Evolutionary conservation across 306 rosid genomes (phyloP), one percentile per base, ranked within the genome.

Genomic region (Carpinus fangiana): DNA sequence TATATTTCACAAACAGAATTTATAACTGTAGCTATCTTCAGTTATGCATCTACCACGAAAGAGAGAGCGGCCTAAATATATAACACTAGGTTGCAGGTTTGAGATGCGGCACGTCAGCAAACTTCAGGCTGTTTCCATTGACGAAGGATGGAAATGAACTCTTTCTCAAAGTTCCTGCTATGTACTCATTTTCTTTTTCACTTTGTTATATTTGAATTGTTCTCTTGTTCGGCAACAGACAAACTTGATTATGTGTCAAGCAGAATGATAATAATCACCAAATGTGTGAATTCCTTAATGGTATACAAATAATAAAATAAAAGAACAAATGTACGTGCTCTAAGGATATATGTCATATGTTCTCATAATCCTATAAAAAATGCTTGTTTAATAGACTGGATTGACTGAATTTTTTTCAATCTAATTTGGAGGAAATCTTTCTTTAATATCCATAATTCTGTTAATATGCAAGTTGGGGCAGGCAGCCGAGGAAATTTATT

Each of bases 11-110:
- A 54, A 46, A 60, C 28, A 70, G 54, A 62, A 70, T 65, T 64
- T 34, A n/a, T 56, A 4, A 8, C 51, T 54, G 72, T 50, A 76
- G 72, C 38, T 23, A 5, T 75, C 70, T 79, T 55, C 75, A 84
- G 50, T 28, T 60, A 74, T 26, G 17, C 77, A 23, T 66, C 68
- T 46, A 52, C 17, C 38, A 12, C 16, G 75, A 72, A 78, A 36
- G 10, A 12, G 54, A 41, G 45, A 6, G 7, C 8, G 54, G 70
- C 70, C 7, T 48, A 62, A 34, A 45, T 71, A 23, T 52, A 16
- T 52, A 16, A 72, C 56, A 52, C 70, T 36, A 2, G 54, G 64
- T 45, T 71, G 62, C 76, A 52, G 76, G 54, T 16, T 50, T 52
- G 26, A 51, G 65, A 26, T 53, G 34, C 51, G 18, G 72, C 48